Percentiles rank a stretch among this genome's conserved stretches.
Conservation (phyloP, 2,329 filamentous ascomycete genomes). For the Lachnellula subtilissima region DNA sequence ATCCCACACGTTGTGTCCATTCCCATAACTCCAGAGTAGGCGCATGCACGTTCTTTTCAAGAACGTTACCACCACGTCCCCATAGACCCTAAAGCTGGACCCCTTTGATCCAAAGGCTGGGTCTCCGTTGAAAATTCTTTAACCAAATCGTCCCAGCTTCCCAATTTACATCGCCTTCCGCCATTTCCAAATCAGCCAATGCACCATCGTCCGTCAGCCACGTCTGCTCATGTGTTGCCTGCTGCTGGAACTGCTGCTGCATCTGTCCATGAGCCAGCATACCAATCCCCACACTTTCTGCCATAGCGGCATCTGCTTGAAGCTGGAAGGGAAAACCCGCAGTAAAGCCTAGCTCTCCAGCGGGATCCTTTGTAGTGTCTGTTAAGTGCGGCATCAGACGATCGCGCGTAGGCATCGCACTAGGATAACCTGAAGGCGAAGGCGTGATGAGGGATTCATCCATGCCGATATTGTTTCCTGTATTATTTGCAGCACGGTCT, state of each 20-base stretch:
- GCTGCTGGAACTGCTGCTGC: conserved; percentile 17
- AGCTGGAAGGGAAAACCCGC: neutral
- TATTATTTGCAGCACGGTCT: neutral
- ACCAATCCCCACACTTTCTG: conserved; percentile 22
- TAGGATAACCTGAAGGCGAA: neutral
- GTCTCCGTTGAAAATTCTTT: conserved; percentile 29
- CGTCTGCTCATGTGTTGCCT: conserved; percentile 6
- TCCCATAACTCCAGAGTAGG: too few relatives aligned
- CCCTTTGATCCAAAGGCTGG: conserved; percentile 10
- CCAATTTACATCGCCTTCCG: conserved; percentile 29
- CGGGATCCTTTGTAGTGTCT: neutral
- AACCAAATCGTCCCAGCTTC: conserved; percentile 34
- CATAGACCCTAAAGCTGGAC: conserved; percentile 22
- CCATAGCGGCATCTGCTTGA: conserved; percentile 4
- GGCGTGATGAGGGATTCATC: neutral
- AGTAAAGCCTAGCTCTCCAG: neutral
- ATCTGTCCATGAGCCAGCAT: conserved; percentile 21
- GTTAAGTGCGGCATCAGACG: neutral
- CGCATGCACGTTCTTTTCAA: neutral
- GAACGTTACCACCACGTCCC: conserved; percentile 27
- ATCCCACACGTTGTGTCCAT: too few relatives aligned
- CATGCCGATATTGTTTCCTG: conserved; percentile 5
- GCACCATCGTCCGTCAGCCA: conserved; percentile 27
- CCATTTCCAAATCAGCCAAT: conserved; percentile 28
- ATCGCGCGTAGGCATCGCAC: neutral